Conservation (phyloP, 78 protist genomes). For the Dictyostelium capitatum region DNA sequence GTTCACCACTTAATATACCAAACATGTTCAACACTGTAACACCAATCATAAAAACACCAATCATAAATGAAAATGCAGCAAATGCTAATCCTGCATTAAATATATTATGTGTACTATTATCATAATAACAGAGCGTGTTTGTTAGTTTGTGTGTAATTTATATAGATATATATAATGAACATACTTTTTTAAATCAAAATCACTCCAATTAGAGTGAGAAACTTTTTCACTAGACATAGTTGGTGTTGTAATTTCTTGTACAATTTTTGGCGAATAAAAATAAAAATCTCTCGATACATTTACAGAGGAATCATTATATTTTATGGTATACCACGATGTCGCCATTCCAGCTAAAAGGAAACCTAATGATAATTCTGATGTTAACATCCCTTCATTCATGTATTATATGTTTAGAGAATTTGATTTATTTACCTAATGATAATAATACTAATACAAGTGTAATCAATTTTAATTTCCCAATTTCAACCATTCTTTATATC, state of each 20-base stretch:
- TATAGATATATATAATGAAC: too few species aligned
- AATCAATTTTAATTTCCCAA: background rate
- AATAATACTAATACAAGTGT: conserved; percentile 7
- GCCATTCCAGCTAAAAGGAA: conserved; percentile 2
- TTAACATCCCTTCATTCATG: too few species aligned
- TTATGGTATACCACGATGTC: conserved; percentile 8
- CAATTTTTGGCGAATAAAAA: conserved; percentile 3
- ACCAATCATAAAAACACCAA: background rate
- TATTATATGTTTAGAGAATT: too few species aligned
- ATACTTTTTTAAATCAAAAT: background rate
- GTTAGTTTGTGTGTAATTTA: too few species aligned
- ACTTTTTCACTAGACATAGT: too few species aligned
- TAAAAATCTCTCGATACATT: background rate
- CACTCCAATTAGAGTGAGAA: too few species aligned
- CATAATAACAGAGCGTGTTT: too few species aligned
- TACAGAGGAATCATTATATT: background rate
- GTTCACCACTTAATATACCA: background rate
- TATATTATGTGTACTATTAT: background rate
- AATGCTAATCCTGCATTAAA: conserved; percentile 25
- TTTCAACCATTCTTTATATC: background rate
- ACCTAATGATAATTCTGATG: background rate
- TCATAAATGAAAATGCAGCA: conserved; percentile 12
- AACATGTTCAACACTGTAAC: background rate
- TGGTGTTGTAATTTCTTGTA: background rate
- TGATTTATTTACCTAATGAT: too few species aligned